Evolutionary conservation across 768 basidiomycete species (phyloP).

Genomic region (Psilocybe tampanensis): DNA sequence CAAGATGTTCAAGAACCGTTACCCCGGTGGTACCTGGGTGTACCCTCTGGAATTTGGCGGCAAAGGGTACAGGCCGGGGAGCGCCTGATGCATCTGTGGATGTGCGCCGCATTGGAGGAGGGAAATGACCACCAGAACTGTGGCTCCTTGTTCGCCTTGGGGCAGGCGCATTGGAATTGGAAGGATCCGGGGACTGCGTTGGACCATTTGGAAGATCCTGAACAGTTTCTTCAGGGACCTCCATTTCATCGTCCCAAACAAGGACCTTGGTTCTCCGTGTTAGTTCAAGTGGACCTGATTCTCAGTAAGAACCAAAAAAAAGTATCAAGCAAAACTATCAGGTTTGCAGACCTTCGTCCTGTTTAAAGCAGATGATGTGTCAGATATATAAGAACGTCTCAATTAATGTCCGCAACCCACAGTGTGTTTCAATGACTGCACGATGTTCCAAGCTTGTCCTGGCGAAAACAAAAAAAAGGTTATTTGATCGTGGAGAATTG

Average conservation of each 20-base stretch:
- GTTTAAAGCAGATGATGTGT: background rate
- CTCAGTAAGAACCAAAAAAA: constrained; percentile 9
- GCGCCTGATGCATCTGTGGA: constrained; percentile 66
- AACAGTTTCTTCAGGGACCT: constrained; percentile 59
- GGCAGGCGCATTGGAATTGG: constrained; percentile 62
- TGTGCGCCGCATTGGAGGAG: constrained; percentile 66
- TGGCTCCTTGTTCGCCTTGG: constrained; percentile 58
- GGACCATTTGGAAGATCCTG: constrained; percentile 40
- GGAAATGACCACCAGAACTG: constrained; percentile 71
- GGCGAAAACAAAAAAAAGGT: background rate
- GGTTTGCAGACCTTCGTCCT: constrained; percentile 71
- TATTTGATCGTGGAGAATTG: background rate
- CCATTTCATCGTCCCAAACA: constrained; percentile 87
- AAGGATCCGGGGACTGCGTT: constrained; percentile 56
- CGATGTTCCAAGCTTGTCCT: constrained; percentile 88
- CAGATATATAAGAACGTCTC: constrained; percentile 1
- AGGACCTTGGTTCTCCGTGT: constrained; percentile 81
- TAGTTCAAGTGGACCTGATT: constrained; percentile 82
- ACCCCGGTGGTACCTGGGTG: constrained; percentile 89
- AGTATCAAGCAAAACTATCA: background rate
- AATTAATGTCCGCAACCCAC: constrained; percentile 43
- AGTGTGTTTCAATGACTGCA: constrained; percentile 78
- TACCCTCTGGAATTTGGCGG: constrained; percentile 80
- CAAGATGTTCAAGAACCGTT: constrained; percentile 82
- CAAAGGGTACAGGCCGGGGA: constrained; percentile 79